Percentiles rank a stretch among this genome's conserved stretches.
Conservation (phyloP, 2,329 filamentous ascomycete genomes). For the Dryadomyces quercivorus region DNA sequence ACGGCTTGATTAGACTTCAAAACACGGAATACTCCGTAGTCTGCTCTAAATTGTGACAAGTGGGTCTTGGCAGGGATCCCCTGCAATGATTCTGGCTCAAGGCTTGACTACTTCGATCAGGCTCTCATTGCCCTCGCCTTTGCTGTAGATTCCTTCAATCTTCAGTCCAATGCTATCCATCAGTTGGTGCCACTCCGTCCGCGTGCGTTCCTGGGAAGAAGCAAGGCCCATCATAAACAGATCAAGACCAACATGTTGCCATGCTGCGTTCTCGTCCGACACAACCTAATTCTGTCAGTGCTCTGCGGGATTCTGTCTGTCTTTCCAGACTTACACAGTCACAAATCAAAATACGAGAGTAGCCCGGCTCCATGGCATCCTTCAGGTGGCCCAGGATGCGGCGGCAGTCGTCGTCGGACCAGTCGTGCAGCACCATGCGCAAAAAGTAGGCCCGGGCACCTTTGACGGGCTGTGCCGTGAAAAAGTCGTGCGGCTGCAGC, state of each 20-base stretch:
- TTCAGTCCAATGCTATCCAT: neutral
- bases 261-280: neutral
- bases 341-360: conserved; percentile 1
- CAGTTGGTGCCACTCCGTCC: conserved; percentile 1
- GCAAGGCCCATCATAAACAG: conserved; percentile 2
- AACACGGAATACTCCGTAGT: too few relatives aligned
- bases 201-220: neutral
- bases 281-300: neutral
- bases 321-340: neutral
- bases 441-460: conserved; percentile 10
- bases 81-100: neutral
- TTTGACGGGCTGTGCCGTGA: conserved; percentile 10
- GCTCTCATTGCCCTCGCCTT: neutral
- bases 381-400: conserved; percentile 10
- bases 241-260: conserved; percentile 1
- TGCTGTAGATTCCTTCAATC: conserved; percentile 2
- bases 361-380: conserved; percentile 9
- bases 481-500: conserved; percentile 10
- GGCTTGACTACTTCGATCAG: conserved; percentile 1
- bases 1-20: too few relatives aligned
- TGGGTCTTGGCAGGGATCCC: too few relatives aligned
- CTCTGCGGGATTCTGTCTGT: neutral
- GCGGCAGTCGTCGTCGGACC: conserved; percentile 11
- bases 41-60: too few relatives aligned
- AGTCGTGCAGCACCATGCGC: conserved; percentile 14